Evolutionary conservation across 2,329 filamentous ascomycete species (phyloP), one percentile per base, ranked within the genome.

Genomic region (Fusarium sambucinum): DNA sequence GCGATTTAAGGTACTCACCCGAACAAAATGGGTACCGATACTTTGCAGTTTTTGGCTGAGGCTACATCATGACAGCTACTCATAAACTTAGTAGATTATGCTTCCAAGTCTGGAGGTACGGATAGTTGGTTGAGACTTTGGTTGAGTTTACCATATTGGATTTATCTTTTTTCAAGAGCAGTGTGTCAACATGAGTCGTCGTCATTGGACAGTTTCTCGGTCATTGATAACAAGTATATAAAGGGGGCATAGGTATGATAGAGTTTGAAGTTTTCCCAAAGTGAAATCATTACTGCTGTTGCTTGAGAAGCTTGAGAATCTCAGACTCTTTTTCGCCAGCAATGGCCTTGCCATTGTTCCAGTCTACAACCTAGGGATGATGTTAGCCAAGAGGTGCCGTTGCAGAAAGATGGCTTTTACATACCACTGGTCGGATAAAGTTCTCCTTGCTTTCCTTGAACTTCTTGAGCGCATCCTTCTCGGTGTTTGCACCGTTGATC

Each of bases 341-440:
- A 81, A 92, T 84, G 46, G 90, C 95, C 78, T 89, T 92, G 69
- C 94, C 96, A 78, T 95, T 94, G 77, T 91, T 93, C 96, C 96
- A 98, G 78, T 98, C 95, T 53, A 98, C 95, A 60, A 91, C 81
- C 86, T 79, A 29, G 11, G 56, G 35, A 54, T 46, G 46, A 13
- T 21, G 23, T 59, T 55, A 69, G 60, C 32, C 33, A 25, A 66
- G 50, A 38, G 13, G 42, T 23, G 5, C 19, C 12, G 16, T 25
- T 23, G 19, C 7, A 38, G 10, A 6, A 42, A 46, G 23, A 59
- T 46, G 38, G 17, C 29, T 10, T 13, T 14, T 57, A 67, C 91
- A 75, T 82, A 96, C 92, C 77, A 97, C 81, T 27, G 95, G 95
- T 70, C 90, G 82, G 74, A 91, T 82, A 78, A 98, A 94, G 73